Conservation (phyloP, 2,329 filamentous ascomycete species). For the Colletotrichum godetiae region DNA sequence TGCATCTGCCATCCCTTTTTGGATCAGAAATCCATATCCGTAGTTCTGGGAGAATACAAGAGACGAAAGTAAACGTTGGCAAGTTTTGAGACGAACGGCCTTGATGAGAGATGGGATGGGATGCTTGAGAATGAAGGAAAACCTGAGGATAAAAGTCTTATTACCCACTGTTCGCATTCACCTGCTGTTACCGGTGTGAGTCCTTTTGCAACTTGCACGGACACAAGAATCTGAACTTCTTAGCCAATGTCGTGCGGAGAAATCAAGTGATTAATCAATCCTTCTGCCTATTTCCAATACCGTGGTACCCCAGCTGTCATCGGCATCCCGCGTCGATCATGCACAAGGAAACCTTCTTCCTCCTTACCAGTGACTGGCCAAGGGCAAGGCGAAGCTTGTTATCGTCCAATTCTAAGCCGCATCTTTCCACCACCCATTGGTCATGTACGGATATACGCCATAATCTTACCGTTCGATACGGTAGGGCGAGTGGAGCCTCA, state of each 20-base stretch:
- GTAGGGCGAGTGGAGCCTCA: background rate
- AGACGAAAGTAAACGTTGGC: background rate
- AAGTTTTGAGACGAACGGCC: constrained; percentile 21
- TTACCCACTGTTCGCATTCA: background rate
- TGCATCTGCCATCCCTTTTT: background rate
- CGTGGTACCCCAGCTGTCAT: background rate
- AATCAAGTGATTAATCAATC: background rate
- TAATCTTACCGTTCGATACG: background rate
- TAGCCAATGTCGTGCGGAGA: constrained; percentile 12
- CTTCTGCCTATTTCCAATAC: background rate
- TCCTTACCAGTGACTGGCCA: background rate
- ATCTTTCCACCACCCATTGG: background rate
- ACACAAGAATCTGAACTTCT: background rate
- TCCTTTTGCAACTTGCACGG: background rate
- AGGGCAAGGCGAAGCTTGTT: background rate
- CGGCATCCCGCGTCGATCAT: constrained; percentile 10
- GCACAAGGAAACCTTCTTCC: background rate
- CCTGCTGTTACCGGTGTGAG: background rate
- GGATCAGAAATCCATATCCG: background rate
- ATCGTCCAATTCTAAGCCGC: background rate
- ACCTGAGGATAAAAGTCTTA: background rate
- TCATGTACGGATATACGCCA: background rate
- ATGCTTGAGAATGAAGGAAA: background rate
- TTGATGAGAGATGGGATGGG: background rate
- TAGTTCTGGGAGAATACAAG: background rate